Evolutionary conservation across 2,329 filamentous ascomycete species (phyloP).

Genomic region (Botryotinia calthae): DNA sequence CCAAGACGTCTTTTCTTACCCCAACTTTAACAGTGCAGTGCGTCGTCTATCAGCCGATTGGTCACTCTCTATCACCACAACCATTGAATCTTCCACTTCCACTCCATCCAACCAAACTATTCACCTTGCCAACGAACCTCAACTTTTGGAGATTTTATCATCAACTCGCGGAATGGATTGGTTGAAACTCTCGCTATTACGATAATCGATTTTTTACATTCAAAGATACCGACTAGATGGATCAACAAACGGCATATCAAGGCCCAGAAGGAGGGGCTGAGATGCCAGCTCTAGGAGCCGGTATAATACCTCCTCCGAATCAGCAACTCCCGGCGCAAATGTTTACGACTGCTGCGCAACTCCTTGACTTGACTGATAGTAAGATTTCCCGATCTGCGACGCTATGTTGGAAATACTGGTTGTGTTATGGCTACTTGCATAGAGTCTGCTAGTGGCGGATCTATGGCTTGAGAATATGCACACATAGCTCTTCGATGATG

Average conservation of each 20-base stretch:
- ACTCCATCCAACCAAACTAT: constrained; percentile 8
- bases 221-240: constrained; percentile 45
- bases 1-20: background rate
- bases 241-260: constrained; percentile 49
- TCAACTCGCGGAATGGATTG: constrained; percentile 32
- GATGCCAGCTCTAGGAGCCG: constrained; percentile 27
- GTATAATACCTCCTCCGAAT: constrained; percentile 35
- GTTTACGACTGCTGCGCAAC: constrained; percentile 95
- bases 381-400: constrained; percentile 43
- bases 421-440: constrained; percentile 1
- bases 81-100: background rate
- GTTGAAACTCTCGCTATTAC: constrained; percentile 22
- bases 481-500: background rate
- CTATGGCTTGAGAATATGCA: background rate
- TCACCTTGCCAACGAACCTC: constrained; percentile 15
- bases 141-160: background rate
- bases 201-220: constrained; percentile 25
- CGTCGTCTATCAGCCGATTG: constrained; percentile 11
- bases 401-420: background rate
- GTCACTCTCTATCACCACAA: constrained; percentile 3
- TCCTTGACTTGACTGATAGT: constrained; percentile 97
- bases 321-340: constrained; percentile 86
- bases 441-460: background rate
- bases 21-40: background rate
- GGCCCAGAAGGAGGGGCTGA: constrained; percentile 35